phyloP scores from a whole-genome alignment of 2,329 filamentous ascomycete species.

The Harringtonia aguacate region DNA sequence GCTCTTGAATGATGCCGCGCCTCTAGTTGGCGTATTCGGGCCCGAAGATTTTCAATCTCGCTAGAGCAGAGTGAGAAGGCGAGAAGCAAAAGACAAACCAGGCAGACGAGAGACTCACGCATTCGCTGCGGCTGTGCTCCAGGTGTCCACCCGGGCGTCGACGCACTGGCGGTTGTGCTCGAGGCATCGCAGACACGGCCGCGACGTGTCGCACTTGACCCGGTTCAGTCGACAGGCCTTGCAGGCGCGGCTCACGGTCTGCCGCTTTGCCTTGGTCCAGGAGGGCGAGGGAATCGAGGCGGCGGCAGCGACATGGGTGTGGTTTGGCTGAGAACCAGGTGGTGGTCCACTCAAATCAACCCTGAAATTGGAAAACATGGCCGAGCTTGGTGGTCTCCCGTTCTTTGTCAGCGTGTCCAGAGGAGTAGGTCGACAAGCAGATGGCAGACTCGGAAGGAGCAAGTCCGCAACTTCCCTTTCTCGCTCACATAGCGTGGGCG shows the following conservation, averaged over 20 bases:
- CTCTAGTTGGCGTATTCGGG: neutral
- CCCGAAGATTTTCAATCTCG: neutral
- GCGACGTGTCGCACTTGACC: constrained; percentile 28
- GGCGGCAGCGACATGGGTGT: no score
- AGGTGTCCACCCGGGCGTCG: neutral
- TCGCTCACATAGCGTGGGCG: no score
- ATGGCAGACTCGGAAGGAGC: no score
- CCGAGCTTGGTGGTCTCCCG: no score
- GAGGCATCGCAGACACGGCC: constrained; percentile 27
- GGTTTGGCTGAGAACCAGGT: no score
- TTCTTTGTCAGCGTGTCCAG: no score
- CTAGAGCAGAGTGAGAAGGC: neutral
- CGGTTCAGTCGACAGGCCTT: constrained; percentile 29
- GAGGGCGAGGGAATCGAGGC: no score
- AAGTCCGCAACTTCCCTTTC: no score
- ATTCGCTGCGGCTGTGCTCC: constrained; percentile 1
- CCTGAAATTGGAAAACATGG: no score
- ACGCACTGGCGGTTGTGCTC: neutral
- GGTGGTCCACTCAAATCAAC: no score
- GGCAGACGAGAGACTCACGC: neutral
- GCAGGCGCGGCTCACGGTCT: constrained; percentile 20
- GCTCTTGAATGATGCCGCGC: neutral
- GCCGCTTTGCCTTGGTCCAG: neutral
- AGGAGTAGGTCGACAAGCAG: no score
- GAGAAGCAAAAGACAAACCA: neutral